Base-by-base conservation (phyloP, 106 monocot genomes). In the Dioscorea alata region DNA sequence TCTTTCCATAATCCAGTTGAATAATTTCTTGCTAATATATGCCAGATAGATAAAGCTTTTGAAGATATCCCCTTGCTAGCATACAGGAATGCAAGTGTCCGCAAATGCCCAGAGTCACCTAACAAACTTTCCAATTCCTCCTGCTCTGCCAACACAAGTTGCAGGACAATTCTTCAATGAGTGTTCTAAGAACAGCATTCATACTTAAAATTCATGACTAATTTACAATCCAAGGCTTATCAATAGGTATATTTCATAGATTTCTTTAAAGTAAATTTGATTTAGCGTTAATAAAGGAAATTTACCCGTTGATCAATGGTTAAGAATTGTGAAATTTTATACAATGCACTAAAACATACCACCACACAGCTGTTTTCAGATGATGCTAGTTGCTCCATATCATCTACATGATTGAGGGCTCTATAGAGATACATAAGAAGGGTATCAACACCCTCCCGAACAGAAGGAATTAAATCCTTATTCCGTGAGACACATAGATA, bases 61-160 rank as follows among this genome's bases (percentile, higher is more conserved):
- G 93, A 86, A 64, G n/a, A 67, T 93, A 93, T 93, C 53, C 82
- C 90, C 88, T 90, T 90, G 78, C 93, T 90, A 28, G 91, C 99
- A 81, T 99, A 93, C 72, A 99, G 79, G 78, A 93, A 93, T 21
- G 99, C 99, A 81, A 99, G 99, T 13, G 99, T 99, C 73, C 90
- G 84, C 79, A 90, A 84, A 83, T 99, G 93, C 33, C 93, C 87
- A 71, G 99, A 93, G 63, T 85, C 92, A 73, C 88, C 87, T 73
- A 99, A 86, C 35, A 99, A 77, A 51, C 80, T 76, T 83, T 99
- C 99, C 78, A 99, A 88, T 68, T 93, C 99, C 81, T 99, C 99
- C 99, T 99, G 90, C 81, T 90, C 70, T 56, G 77, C 83, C 81
- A 78, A 85, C 64, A 75, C 70, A 78, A 84, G 73, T 79, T 77